Base-by-base conservation (phyloP, 805 yeast genomes). In the Candida ulmi region DNA sequence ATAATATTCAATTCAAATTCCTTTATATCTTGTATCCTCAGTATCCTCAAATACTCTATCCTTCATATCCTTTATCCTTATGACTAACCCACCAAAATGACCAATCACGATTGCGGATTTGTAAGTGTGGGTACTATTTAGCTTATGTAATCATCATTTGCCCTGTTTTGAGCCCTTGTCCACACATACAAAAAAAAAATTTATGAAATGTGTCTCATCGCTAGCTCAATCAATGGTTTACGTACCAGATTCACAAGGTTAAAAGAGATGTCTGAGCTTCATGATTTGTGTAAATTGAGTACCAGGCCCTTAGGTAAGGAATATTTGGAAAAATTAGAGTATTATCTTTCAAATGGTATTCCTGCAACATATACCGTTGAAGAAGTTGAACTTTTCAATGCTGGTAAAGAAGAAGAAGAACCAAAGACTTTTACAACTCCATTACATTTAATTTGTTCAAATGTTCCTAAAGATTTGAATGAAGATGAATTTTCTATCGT, bases 311-410 rank as follows among this genome's bases (percentile, higher is more conserved):
- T 84, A 1, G 44, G 54, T 2, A 66, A 59, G 2, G 38, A 41
- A 1, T 74, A 78, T 50, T 37, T 77, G n/a, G 61, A 51, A 0
- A 60, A 67, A 9, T 58, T 87, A 33, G 66, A 63, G 33, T 58
- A 50, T 35, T 74, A 65, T 46, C 61, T 86, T 43, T 63, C 68
- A 34, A 68, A 68, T 19, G 95, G 95, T 2, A 77, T 87, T 12
- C 95, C 95, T 7, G 74, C 95, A 1, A 87, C 95, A 0, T 83
- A 86, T 45, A 86, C 95, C 0, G 57, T 81, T 11, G 93, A 85
- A 58, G 95, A 86, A 54, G 85, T 80, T 8, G 71, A 74, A 35
- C 77, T 78, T 37, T 80, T 62, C 50, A 74, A 71, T 36, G 60
- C 72, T 45, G 73, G 61, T 39, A 25, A 42, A 31, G 63, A 59